Conservation (phyloP, 2,329 filamentous ascomycete species). For the Lomentospora prolificans region DNA sequence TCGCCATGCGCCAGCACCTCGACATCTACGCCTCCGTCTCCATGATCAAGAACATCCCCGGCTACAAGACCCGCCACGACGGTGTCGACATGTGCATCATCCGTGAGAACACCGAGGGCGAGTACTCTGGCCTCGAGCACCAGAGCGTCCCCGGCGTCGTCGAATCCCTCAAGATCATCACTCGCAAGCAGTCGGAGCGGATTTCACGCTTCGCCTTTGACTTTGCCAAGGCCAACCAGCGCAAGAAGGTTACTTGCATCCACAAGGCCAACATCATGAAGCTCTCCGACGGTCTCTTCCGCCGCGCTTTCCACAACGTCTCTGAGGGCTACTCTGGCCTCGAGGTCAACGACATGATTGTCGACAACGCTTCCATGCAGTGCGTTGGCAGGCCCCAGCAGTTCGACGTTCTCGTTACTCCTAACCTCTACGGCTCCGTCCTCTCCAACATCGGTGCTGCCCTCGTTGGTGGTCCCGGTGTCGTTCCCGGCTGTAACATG, state of each 20-base stretch:
- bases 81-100: conserved; percentile 98
- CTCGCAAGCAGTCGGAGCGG: conserved; percentile 95
- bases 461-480: conserved; percentile 90
- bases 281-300: conserved; percentile 96
- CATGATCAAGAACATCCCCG: conserved; percentile 98
- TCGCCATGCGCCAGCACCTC: conserved; percentile 95
- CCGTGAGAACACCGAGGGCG: conserved; percentile 99
- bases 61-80: conserved; percentile 94
- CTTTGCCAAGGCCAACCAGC: conserved; percentile 96
- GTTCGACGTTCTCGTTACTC: conserved; percentile 99
- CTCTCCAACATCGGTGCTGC: conserved; percentile 98
- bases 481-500: conserved; percentile 99
- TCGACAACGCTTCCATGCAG: conserved; percentile 99
- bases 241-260: conserved; percentile 98
- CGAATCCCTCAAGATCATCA: conserved; percentile 99
- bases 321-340: conserved; percentile 93
- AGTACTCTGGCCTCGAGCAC: conserved; percentile 98
- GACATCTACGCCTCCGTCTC: conserved; percentile 98
- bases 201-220: conserved; percentile 98
- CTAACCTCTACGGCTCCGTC: conserved; percentile 97
- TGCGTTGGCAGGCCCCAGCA: conserved; percentile 93
- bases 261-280: conserved; percentile 99
- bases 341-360: conserved; percentile 98
- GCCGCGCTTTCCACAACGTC: conserved; percentile 88
- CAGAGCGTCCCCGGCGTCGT: conserved; percentile 94